Conservation (phyloP, 768 basidiomycete species). For the Bullera alba region DNA sequence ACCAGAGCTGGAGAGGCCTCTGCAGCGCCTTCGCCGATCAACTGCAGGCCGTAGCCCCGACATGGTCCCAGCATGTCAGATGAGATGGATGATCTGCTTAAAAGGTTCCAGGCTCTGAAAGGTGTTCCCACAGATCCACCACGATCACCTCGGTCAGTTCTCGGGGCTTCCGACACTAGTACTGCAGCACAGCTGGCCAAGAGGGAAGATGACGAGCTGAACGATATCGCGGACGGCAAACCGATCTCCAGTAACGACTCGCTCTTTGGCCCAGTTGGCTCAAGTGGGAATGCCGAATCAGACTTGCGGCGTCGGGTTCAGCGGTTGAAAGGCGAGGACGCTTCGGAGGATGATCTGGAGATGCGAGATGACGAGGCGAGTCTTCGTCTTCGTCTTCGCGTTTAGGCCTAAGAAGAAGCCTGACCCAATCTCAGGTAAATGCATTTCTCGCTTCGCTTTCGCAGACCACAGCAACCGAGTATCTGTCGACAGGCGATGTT, state of each 20-base stretch:
- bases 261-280: no score
- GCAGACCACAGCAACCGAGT: not conserved
- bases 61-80: not conserved
- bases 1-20: no score
- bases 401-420: no score
- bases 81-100: not conserved
- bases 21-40: no score
- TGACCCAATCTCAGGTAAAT: not conserved
- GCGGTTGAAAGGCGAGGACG: not conserved
- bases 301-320: no score
- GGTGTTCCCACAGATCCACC: not conserved
- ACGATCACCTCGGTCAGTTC: not conserved
- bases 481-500: not conserved
- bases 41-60: no score
- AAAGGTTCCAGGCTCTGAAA: not conserved
- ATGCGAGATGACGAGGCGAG: not conserved
- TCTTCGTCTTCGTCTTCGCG: no score
- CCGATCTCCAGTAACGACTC: no score
- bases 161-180: no score
- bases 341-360: not conserved
- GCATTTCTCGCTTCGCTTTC: not conserved
- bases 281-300: no score
- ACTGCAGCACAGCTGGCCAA: not conserved
- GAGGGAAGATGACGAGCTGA: not conserved
- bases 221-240: not conserved